Evolutionary conservation across 768 basidiomycete genomes (phyloP).

Genomic region (Mycena venus): DNA sequence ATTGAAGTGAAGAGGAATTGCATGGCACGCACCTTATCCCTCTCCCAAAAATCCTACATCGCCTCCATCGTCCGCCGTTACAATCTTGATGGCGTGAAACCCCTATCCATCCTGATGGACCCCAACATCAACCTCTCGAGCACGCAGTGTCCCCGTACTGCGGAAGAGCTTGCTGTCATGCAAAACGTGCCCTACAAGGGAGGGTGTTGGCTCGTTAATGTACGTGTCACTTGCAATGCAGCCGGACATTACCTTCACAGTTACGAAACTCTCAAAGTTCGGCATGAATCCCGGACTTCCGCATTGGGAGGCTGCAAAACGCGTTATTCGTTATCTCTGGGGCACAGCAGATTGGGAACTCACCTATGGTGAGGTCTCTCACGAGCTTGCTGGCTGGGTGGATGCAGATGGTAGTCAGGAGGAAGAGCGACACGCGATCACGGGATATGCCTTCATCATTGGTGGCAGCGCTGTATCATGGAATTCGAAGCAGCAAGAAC

Average conservation of each 20-base stretch:
- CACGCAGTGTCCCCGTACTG: slow-evolving; percentile 25
- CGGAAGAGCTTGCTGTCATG: slow-evolving; percentile 29
- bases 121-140: too few species aligned
- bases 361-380: slow-evolving; percentile 27
- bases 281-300: slow-evolving; percentile 37
- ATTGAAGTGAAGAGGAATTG: slow-evolving; percentile 21
- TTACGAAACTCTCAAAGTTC: slow-evolving; percentile 42
- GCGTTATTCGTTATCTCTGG: slow-evolving; percentile 49
- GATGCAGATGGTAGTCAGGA: slow-evolving; percentile 32
- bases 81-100: slow-evolving; percentile 33
- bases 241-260: slow-evolving; percentile 42
- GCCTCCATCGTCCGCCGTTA: slow-evolving; percentile 39
- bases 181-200: slow-evolving; percentile 33
- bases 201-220: slow-evolving; percentile 40
- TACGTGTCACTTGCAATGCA: slow-evolving; percentile 38
- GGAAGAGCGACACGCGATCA: slow-evolving; percentile 36
- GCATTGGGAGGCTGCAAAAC: slow-evolving; percentile 52
- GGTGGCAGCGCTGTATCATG: too few species aligned
- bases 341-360: slow-evolving; percentile 26
- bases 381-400: slow-evolving; percentile 27
- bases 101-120: slow-evolving; percentile 26
- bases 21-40: slow-evolving; percentile 32
- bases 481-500: too few species aligned
- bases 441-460: neutral
- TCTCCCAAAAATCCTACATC: slow-evolving; percentile 43